A percentile compares a stretch with the other conserved stretches of the same genome.
These are phyloP conservation scores for Talaromyces borbonicus DNA, from an alignment of 495 filamentous ascomycete species.

Conservation along the genomic window DNA sequence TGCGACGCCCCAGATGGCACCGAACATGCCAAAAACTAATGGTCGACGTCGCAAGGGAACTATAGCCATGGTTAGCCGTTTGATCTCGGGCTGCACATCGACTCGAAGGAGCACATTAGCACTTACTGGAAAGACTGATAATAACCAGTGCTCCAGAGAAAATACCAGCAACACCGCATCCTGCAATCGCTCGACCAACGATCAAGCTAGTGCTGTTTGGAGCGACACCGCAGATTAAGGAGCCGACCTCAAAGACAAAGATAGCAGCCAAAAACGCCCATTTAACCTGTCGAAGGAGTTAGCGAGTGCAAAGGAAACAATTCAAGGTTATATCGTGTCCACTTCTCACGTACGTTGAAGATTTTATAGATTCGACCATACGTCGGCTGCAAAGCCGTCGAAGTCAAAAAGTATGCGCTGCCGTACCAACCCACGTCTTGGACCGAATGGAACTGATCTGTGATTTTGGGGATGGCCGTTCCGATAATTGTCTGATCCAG, in stretches of 20 bases:
- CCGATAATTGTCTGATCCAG: slow-evolving; percentile 41
- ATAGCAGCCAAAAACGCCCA: slow-evolving; percentile 50
- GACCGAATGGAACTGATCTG: slow-evolving; percentile 32
- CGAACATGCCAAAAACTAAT: slow-evolving; percentile 56
- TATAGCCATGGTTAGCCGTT: no score
- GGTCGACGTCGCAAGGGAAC: slow-evolving; percentile 59
- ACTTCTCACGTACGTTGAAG: slow-evolving; percentile 20
- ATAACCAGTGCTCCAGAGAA: slow-evolving; percentile 67
- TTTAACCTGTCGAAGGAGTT: slow-evolving; percentile 32
- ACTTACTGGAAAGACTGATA: slow-evolving; percentile 43
- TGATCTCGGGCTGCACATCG: no score
- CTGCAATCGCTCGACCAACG: slow-evolving; percentile 66
- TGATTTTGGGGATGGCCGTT: slow-evolving; percentile 29
- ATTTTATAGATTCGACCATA: slow-evolving; percentile 24
- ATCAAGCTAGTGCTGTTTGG: slow-evolving; percentile 56
- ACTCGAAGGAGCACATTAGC: slow-evolving; percentile 12
- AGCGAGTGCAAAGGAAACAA: slow-evolving; percentile 17
- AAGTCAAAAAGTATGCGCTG: slow-evolving; percentile 19
- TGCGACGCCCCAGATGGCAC: slow-evolving; percentile 62
- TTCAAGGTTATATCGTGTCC: slow-evolving; percentile 27
- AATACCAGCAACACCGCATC: slow-evolving; percentile 62
- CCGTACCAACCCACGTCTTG: slow-evolving; percentile 33
- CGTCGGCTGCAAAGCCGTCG: slow-evolving; percentile 21
- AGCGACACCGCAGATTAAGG: slow-evolving; percentile 58
- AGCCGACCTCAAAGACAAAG: slow-evolving; percentile 61